phyloP scores from a whole-genome alignment of 495 filamentous ascomycete genomes.

The Penicillium egyptiacum region DNA sequence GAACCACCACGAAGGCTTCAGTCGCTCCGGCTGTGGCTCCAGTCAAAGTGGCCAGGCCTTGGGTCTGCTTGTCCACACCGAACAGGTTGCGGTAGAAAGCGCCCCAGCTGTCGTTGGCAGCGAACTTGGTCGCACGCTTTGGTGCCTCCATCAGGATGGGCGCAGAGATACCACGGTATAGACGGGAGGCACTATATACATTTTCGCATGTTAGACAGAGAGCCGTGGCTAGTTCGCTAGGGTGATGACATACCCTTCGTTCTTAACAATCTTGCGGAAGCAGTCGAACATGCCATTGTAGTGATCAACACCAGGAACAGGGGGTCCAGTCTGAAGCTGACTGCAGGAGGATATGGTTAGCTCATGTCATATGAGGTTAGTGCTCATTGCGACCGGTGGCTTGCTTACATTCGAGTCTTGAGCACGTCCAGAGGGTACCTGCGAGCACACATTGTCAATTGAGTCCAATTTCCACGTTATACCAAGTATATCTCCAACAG shows the following conservation, averaged over 20 bases:
- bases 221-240: not conserved
- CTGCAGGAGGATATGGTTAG: slow-evolving; percentile 43
- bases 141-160: slow-evolving; percentile 99
- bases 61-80: slow-evolving; percentile 81
- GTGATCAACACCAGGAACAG: slow-evolving; percentile 62
- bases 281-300: slow-evolving; percentile 99
- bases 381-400: slow-evolving; percentile 19
- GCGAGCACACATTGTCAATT: slow-evolving; percentile 21
- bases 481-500: not conserved
- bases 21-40: slow-evolving; percentile 94
- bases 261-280: slow-evolving; percentile 90
- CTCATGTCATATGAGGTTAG: slow-evolving; percentile 5
- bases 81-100: slow-evolving; percentile 84
- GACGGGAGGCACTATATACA: slow-evolving; percentile 66
- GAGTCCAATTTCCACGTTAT: not conserved
- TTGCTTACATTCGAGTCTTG: slow-evolving; percentile 89
- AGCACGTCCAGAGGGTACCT: slow-evolving; percentile 99
- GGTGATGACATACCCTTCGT: slow-evolving; percentile 72
- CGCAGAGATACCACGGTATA: slow-evolving; percentile 94
- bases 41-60: slow-evolving; percentile 83
- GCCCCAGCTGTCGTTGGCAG: slow-evolving; percentile 98
- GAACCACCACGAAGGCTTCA: slow-evolving; percentile 92
- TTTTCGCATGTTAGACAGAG: slow-evolving; percentile 9
- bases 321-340: slow-evolving; percentile 78
- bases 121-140: slow-evolving; percentile 98